Conservation (phyloP, 2,329 filamentous ascomycete species). For the Thelonectria blattea region DNA sequence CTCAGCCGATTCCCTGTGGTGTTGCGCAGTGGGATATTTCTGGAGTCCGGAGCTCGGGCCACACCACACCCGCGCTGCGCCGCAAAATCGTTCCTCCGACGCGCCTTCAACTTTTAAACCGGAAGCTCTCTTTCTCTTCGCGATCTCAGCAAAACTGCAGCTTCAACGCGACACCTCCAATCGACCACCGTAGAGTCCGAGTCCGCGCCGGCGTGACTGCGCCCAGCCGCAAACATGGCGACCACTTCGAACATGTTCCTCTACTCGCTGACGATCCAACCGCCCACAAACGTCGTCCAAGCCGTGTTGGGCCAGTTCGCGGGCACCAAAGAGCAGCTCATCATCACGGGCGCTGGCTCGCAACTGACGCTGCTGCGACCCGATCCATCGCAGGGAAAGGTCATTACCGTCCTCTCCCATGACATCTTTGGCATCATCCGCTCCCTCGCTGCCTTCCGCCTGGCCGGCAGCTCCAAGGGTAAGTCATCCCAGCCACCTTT, state of each 20-base stretch:
- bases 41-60: constrained; percentile 43
- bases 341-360: constrained; percentile 91
- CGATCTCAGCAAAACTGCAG: constrained; percentile 30
- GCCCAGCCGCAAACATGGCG: constrained; percentile 73
- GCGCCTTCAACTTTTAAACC: constrained; percentile 40
- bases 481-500: constrained; percentile 58
- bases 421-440: constrained; percentile 97
- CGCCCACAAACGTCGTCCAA: constrained; percentile 86
- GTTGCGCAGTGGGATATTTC: constrained; percentile 37
- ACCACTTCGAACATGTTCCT: constrained; percentile 98
- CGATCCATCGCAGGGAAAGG: constrained; percentile 83
- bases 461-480: constrained; percentile 97
- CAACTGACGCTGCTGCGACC: constrained; percentile 87
- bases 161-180: constrained; percentile 35
- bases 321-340: constrained; percentile 96
- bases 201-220: constrained; percentile 59
- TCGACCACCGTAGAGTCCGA: constrained; percentile 38
- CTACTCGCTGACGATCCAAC: constrained; percentile 95
- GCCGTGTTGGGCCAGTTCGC: constrained; percentile 95
- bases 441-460: constrained; percentile 83
- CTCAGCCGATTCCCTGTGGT: constrained; percentile 25
- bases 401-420: constrained; percentile 85
- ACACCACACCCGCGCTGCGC: constrained; percentile 32
- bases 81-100: constrained; percentile 47
- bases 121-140: constrained; percentile 36